Conservation (phyloP, 345 rosid species). For the Pistacia integerrima region DNA sequence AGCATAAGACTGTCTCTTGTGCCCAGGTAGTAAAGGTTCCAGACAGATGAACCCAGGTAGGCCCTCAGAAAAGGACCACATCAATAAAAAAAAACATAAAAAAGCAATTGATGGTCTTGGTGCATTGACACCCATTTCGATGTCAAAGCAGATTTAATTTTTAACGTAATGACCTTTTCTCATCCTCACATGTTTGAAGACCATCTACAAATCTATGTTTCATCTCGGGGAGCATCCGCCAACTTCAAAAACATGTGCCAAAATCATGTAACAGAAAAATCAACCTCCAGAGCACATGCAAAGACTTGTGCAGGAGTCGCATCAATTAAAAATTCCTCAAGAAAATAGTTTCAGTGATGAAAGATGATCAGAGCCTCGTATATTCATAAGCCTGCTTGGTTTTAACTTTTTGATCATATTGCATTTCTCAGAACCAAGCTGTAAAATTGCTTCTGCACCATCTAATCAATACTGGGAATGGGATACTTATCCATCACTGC, state of each 20-base stretch:
- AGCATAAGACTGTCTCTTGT: neutral
- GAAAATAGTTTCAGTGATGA: neutral
- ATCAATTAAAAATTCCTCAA: neutral
- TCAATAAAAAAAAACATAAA: neutral
- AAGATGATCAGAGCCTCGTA: neutral
- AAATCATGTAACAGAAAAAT: neutral
- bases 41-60: neutral
- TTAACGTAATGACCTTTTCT: too few relatives aligned
- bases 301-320: neutral
- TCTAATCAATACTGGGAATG: too few relatives aligned
- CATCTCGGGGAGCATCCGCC: neutral
- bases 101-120: neutral
- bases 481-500: too few relatives aligned
- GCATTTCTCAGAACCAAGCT: neutral
- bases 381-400: too few relatives aligned
- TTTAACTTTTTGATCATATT: too few relatives aligned
- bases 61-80: constrained; percentile 6
- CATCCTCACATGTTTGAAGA: neutral
- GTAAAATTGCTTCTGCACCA: too few relatives aligned
- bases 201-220: neutral
- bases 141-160: neutral
- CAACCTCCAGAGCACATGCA: neutral
- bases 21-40: neutral
- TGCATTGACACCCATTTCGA: neutral
- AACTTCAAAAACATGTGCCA: neutral